phyloP scores from a whole-genome alignment of 371 early-diverging fungal species.

The Phascolomyces articulosus region DNA sequence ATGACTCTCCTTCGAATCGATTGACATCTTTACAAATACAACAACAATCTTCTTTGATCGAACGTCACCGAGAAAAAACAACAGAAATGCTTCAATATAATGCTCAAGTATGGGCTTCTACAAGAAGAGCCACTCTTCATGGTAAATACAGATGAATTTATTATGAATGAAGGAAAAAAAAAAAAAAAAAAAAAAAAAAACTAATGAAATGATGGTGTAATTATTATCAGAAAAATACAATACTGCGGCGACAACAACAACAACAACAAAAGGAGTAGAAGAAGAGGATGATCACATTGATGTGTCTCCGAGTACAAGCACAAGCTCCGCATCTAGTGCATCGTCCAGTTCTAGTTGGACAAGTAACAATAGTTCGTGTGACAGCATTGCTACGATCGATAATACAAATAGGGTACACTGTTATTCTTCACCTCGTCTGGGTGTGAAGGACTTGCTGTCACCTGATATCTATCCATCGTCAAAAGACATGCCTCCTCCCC shows the following conservation, averaged over 20 bases:
- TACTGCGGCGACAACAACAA: background rate
- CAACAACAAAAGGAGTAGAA: background rate
- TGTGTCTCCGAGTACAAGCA: slow-evolving; percentile 29
- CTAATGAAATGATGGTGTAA: too few species aligned
- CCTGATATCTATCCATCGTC: slow-evolving; percentile 8
- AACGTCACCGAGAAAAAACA: slow-evolving; percentile 34
- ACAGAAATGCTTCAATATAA: slow-evolving; percentile 37
- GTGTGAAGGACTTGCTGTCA: slow-evolving; percentile 14
- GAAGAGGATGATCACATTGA: slow-evolving; percentile 18
- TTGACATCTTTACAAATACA: slow-evolving; percentile 10
- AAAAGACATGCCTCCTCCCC: slow-evolving; percentile 7
- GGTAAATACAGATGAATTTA: background rate
- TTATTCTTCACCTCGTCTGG: slow-evolving; percentile 5
- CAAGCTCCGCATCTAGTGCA: slow-evolving; percentile 25
- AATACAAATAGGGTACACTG: background rate
- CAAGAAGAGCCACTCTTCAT: background rate
- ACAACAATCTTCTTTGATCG: slow-evolving; percentile 29
- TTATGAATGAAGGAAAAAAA: too few species aligned
- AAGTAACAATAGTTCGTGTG: slow-evolving; percentile 19
- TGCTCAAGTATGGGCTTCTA: slow-evolving; percentile 35
- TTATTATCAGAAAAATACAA: slow-evolving; percentile 4
- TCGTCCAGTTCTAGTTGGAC: slow-evolving; percentile 24
- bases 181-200: background rate
- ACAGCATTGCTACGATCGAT: slow-evolving; percentile 22
- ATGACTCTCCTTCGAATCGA: slow-evolving; percentile 20